These are phyloP conservation scores for Physocladia obscura DNA, from an alignment of 192 early-diverging fungal species.

Conservation along the genomic window DNA sequence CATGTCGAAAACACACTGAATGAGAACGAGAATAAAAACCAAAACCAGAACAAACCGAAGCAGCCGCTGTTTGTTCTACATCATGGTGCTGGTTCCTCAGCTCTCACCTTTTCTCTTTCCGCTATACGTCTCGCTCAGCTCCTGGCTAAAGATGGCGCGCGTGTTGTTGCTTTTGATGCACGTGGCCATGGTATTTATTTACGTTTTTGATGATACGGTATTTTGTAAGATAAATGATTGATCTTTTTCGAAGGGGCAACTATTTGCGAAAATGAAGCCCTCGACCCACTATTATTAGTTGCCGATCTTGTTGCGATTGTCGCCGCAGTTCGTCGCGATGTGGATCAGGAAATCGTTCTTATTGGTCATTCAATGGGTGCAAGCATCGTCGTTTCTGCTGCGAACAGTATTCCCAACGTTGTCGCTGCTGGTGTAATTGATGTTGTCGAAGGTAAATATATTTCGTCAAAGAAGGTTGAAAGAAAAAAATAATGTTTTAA, in stretches of 20 bases:
- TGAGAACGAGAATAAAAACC: neutral
- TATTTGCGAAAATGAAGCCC: neutral
- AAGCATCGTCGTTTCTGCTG: slow-evolving; percentile 2
- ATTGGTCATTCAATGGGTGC: slow-evolving; percentile 22
- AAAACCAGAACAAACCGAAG: too few species aligned
- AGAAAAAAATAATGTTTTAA: too few species aligned
- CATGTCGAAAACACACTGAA: neutral
- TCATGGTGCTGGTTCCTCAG: slow-evolving; percentile 49
- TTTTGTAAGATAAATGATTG: too few species aligned
- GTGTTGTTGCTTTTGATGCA: slow-evolving; percentile 16
- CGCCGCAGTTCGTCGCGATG: neutral
- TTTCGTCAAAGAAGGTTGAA: too few species aligned
- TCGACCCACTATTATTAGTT: neutral
- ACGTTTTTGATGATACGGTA: too few species aligned
- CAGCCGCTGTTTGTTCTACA: slow-evolving; percentile 42
- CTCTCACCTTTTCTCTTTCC: slow-evolving; percentile 37
- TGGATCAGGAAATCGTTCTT: slow-evolving; percentile 11
- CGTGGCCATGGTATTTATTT: slow-evolving; percentile 18
- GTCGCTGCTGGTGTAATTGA: slow-evolving; percentile 19
- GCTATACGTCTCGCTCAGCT: slow-evolving; percentile 6
- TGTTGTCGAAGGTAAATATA: slow-evolving; percentile 21
- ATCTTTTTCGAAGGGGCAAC: too few species aligned
- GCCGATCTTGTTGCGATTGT: slow-evolving; percentile 9
- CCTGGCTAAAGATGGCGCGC: neutral
- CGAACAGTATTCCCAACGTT: neutral